Base-by-base conservation (phyloP, 2,329 filamentous ascomycete species). In the Colletotrichum trifolii region DNA sequence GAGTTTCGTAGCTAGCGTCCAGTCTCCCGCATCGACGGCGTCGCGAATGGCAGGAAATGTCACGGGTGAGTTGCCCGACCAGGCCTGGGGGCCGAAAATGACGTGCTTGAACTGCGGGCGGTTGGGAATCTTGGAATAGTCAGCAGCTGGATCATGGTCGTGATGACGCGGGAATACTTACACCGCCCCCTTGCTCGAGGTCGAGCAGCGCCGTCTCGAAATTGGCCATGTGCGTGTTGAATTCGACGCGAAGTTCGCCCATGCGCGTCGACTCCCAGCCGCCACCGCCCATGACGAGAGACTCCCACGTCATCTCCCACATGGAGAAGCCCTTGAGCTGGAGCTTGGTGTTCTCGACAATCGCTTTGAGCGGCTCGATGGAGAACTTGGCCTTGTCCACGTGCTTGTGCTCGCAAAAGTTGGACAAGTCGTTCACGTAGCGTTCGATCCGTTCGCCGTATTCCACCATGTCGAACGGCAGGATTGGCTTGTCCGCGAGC, bases 51-150 rank as follows among this genome's bases (percentile, higher is more conserved):
- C 90, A 0, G 95, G 95, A 79, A 80, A 80, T 6, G 66, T 62
- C 66, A 74, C 68, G 43, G 57, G 56, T 33, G 91, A 86, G 69
- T 90, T 86, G 42, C 85, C 87, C 39, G 89, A 89, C 90, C 93
- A 94, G 3, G 87, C 81, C 72, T 93, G 87, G 0, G 96, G 96
- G 2, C 92, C 95, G 74, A 94, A 97, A 61, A 99, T 81, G 73
- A 96, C 86, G 77, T 97, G 96, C 77, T 96, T 97, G 84, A 94
- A 99, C 78, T 98, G 96, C 6, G 91, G 92, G 69, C 95, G 89
- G 71, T 93, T 93, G 43, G 92, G 92, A 5, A 97, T 86, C 91
- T 94, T 60, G 9, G 54, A 10, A 7, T 12, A 54, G 60, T 69
- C 33, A 65, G 50, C 11, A 34, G 15, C 1, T 73, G 54, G 71